Percentiles rank a stretch among this genome's conserved stretches.
These are phyloP conservation scores for Candida mattraensis DNA, from an alignment of 805 yeast species.

Conservation along the genomic window DNA sequence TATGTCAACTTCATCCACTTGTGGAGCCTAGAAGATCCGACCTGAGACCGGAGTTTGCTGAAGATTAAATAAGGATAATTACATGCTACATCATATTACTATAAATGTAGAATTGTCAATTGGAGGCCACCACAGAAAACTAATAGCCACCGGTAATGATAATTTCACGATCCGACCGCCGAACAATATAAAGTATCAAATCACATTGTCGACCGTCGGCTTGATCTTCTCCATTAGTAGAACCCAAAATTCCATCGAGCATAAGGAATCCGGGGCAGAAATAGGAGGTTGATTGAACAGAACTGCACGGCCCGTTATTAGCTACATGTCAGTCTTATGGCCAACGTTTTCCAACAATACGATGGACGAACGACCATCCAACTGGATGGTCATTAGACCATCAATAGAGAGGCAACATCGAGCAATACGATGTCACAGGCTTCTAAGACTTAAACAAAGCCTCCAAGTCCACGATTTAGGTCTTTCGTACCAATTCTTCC, in stretches of 20 bases:
- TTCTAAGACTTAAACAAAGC: too few relatives aligned
- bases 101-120: conserved; percentile 9
- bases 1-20: conserved; percentile 85
- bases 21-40: conserved; percentile 90
- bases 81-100: neutral
- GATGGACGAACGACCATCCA: conserved; percentile 3
- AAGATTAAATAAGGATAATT: conserved; percentile 13
- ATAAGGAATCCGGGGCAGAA: conserved; percentile 33
- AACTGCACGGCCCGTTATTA: too few relatives aligned
- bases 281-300: conserved; percentile 27
- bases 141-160: conserved; percentile 7
- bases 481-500: too few relatives aligned
- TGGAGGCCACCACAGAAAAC: conserved; percentile 6
- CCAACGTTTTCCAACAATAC: too few relatives aligned
- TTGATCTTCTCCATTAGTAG: conserved; percentile 35
- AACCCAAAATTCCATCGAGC: conserved; percentile 32
- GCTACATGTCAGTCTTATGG: too few relatives aligned
- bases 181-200: conserved; percentile 29
- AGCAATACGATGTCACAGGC: too few relatives aligned
- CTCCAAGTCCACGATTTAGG: too few relatives aligned
- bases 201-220: conserved; percentile 21
- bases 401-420: too few relatives aligned
- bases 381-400: conserved; percentile 6
- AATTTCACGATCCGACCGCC: conserved; percentile 27
- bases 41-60: conserved; percentile 75